phyloP scores from a whole-genome alignment of 1,284 basidiomycete species.

The Afroboletus lepidellus region DNA sequence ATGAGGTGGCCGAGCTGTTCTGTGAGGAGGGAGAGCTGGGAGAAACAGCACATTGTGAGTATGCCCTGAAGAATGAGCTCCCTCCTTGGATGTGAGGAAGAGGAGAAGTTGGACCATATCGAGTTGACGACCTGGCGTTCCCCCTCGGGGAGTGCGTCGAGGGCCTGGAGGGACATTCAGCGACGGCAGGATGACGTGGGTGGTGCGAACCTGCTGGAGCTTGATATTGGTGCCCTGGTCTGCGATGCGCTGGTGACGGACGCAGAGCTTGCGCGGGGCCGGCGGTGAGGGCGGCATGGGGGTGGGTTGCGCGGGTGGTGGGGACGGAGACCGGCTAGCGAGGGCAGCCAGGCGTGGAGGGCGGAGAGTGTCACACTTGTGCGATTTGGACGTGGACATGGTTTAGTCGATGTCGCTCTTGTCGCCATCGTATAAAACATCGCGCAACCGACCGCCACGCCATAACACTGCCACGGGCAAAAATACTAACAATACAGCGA shows the following conservation, averaged over 20 bases:
- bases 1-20: constrained; percentile 91
- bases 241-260: constrained; percentile 95
- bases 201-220: constrained; percentile 76
- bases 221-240: constrained; percentile 93
- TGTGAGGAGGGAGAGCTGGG: constrained; percentile 94
- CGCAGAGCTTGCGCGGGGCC: constrained; percentile 74
- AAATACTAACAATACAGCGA: constrained; percentile 23
- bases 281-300: constrained; percentile 18
- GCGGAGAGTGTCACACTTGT: constrained; percentile 74
- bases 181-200: neutral
- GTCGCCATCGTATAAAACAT: constrained; percentile 27
- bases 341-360: constrained; percentile 45
- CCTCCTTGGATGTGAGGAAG: constrained; percentile 86
- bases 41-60: constrained; percentile 99
- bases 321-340: constrained; percentile 20
- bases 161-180: constrained; percentile 55
- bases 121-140: constrained; percentile 90
- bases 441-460: constrained; percentile 16
- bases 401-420: constrained; percentile 9
- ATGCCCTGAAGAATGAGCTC: constrained; percentile 95
- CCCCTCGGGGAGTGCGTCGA: constrained; percentile 87
- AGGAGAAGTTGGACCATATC: constrained; percentile 97
- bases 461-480: constrained; percentile 17
- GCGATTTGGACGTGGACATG: constrained; percentile 31
- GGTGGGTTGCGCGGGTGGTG: constrained; percentile 8